Conservation (phyloP, 1,139 yeast genomes). For the Candida freyschussii region DNA sequence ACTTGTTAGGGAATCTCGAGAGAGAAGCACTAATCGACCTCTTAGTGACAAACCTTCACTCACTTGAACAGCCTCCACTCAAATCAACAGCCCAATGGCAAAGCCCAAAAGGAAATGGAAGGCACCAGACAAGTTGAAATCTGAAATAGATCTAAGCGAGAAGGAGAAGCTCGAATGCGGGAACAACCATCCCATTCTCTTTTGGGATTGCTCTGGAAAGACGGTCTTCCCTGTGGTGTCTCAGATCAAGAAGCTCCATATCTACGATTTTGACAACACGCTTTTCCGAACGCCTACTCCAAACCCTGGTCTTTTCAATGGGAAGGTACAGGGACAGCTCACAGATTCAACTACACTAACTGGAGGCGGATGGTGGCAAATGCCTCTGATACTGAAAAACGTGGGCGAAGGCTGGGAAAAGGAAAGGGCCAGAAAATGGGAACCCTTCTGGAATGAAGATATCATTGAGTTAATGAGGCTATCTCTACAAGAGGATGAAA, state of each 20-base stretch:
- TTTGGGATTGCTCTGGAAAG: slow-evolving; percentile 17
- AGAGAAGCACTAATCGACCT: too few species aligned
- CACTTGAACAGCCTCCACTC: too few species aligned
- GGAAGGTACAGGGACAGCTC: slow-evolving; percentile 27
- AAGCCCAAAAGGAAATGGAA: background rate
- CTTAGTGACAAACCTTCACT: too few species aligned
- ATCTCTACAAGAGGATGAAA: slow-evolving; percentile 31
- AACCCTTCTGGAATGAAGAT: slow-evolving; percentile 39
- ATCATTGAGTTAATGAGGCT: slow-evolving; percentile 30
- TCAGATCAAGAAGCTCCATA: slow-evolving; percentile 30
- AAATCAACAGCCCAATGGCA: background rate
- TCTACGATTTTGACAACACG: slow-evolving; percentile 47
- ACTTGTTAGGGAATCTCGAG: too few species aligned
- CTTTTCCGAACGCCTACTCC: slow-evolving; percentile 41
- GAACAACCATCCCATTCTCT: slow-evolving; percentile 11
- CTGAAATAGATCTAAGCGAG: background rate
- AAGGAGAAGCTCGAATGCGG: slow-evolving; percentile 4
- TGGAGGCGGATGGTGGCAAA: slow-evolving; percentile 46
- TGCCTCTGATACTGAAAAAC: slow-evolving; percentile 31
- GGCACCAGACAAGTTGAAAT: background rate
- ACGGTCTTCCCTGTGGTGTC: slow-evolving; percentile 6
- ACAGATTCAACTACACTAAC: slow-evolving; percentile 27
- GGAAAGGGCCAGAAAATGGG: slow-evolving; percentile 27
- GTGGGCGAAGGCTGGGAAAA: slow-evolving; percentile 32
- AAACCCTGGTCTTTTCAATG: slow-evolving; percentile 33